A percentile compares a stretch with the other conserved stretches of the same genome.
These are phyloP conservation scores for Leccinum arenicola DNA, from an alignment of 768 basidiomycete species.

Conservation along the genomic window DNA sequence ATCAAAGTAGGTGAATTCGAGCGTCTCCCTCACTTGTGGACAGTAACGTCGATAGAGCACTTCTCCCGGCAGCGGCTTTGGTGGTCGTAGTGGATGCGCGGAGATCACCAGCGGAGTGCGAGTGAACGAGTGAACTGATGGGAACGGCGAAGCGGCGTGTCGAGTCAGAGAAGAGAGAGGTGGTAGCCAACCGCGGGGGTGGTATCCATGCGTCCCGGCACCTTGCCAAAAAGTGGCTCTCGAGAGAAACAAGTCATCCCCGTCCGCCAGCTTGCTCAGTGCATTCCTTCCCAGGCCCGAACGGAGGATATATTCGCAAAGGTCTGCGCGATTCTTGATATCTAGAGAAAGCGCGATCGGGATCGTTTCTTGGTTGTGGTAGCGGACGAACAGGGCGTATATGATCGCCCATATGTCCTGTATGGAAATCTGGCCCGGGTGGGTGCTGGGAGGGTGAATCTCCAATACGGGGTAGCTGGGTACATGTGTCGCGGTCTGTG, in stretches of 20 bases:
- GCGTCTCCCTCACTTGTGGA: conserved; percentile 32
- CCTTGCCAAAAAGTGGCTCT: conserved; percentile 50
- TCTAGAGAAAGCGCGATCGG: conserved; percentile 34
- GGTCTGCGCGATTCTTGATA: conserved; percentile 31
- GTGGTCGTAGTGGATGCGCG: conserved; percentile 50
- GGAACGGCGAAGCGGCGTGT: conserved; percentile 31
- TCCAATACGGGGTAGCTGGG: conserved; percentile 20
- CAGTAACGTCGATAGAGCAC: conserved; percentile 39
- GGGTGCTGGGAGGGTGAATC: conserved; percentile 3
- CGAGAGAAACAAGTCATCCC: conserved; percentile 37
- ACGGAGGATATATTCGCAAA: conserved; percentile 37
- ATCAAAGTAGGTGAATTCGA: conserved; percentile 32
- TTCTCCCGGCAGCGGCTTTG: conserved; percentile 41
- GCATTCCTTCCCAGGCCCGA: conserved; percentile 35
- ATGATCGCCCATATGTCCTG: conserved; percentile 40
- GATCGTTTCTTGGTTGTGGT: conserved; percentile 39
- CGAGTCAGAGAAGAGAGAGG: conserved; percentile 30
- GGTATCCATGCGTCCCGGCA: conserved; percentile 38
- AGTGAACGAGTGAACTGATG: conserved; percentile 41
- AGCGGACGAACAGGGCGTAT: conserved; percentile 40
- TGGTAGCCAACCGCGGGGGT: conserved; percentile 33
- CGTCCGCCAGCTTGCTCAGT: neutral
- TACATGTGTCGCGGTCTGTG: conserved; percentile 18
- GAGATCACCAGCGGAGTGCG: conserved; percentile 45
- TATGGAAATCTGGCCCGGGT: conserved; percentile 16